These are phyloP conservation scores for Paragyromitra xinjiangensis DNA, from an alignment of 495 filamentous ascomycete species.

Conservation along the genomic window DNA sequence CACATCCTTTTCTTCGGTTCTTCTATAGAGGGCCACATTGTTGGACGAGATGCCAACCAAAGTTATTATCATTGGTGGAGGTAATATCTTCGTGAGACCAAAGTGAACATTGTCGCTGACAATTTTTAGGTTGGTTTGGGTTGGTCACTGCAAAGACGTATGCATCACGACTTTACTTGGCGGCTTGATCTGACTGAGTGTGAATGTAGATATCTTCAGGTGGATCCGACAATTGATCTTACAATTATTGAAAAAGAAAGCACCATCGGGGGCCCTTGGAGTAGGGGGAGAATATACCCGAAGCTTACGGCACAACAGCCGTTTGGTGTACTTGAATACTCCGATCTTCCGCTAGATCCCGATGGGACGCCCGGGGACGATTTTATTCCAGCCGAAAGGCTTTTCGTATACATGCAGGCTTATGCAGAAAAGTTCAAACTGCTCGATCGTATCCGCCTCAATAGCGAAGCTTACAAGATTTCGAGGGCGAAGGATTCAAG, in stretches of 20 bases:
- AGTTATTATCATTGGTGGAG: conserved; percentile 29
- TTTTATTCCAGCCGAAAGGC: conserved; percentile 21
- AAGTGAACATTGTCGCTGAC: neutral
- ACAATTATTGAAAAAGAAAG: conserved; percentile 61
- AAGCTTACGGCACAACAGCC: conserved; percentile 58
- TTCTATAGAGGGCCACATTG: neutral
- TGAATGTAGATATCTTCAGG: conserved; percentile 30
- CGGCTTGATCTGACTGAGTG: neutral
- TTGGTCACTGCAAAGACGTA: conserved; percentile 33
- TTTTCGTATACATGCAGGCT: conserved; percentile 31
- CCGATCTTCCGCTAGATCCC: conserved; percentile 14
- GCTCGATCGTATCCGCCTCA: conserved; percentile 55
- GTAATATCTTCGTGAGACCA: neutral
- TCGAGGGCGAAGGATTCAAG: conserved; percentile 38
- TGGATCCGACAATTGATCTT: conserved; percentile 53
- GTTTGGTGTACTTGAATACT: conserved; percentile 34
- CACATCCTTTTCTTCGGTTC: neutral
- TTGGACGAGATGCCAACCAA: conserved; percentile 11
- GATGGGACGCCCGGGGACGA: neutral
- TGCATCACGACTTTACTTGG: neutral
- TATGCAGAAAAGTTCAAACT: conserved; percentile 58
- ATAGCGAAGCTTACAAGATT: conserved; percentile 53
- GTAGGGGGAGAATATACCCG: conserved; percentile 62
- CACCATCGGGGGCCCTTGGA: conserved; percentile 64
- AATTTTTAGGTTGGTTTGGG: conserved; percentile 16